Evolutionary conservation across 768 basidiomycete species (phyloP), one percentile per base, ranked within the genome.

Genomic region (Leccinellum albellum): DNA sequence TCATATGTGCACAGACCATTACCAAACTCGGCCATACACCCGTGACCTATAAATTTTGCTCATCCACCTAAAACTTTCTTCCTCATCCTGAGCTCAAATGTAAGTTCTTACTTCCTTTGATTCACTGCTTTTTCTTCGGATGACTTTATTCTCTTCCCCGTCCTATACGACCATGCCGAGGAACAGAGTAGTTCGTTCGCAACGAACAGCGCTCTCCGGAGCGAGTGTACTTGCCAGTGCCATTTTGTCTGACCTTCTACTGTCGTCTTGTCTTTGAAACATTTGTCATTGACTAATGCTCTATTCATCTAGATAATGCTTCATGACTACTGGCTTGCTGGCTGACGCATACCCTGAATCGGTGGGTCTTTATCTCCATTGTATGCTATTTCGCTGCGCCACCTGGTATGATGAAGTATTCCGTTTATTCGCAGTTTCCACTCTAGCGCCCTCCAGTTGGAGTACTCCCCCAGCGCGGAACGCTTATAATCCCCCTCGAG

Each of bases 101-200:
- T 72, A 12, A 61, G 69, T 68, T 4, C 48, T 26, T 0, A 13
- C 13, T 35, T 1, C 20, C 28, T 48, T 44, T 44, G 10, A 5
- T 31, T 31, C 53, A 20, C 20, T 26, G 7, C 23, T 12, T 45
- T 58, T 33, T 60, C 60, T 51, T 55, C 17, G 58, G 86, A 88
- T 88, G 87, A 86, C 82, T 79, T 79, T 79, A 82, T 89, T 89
- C 88, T 89, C 87, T 90, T 89, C 88, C 88, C 88, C 88, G 87
- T 86, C 88, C 75, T 89, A 89, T 69, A 86, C 88, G 88, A 89
- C 89, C 82, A 85, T 90, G 89, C 78, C 84, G 88, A 89, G 87
- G 71, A 78, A 82, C 72, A 89, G 87, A 87, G 86, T 65, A 68
- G 84, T 86, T 79, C 80, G 84, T 88, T 87, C 84, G 84, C 85